phyloP scores from a whole-genome alignment of 176 grass and related monocot species.

The Triticum timopheevii region DNA sequence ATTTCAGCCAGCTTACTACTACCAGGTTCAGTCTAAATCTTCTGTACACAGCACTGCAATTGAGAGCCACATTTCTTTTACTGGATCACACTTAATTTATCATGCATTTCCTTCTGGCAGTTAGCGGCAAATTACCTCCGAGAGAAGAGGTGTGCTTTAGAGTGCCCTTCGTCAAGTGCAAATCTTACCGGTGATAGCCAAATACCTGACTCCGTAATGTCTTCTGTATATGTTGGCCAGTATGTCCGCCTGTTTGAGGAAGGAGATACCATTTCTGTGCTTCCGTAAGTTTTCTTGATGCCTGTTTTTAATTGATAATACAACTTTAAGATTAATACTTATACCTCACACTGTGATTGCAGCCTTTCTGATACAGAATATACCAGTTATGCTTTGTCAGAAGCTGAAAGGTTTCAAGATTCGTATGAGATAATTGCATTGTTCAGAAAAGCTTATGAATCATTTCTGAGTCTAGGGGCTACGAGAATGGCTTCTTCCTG shows the following conservation, averaged over 20 bases:
- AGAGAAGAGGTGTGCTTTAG: constrained; percentile 88
- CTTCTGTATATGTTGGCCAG: constrained; percentile 84
- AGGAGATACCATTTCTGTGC: constrained; percentile 75
- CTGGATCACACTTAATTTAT: constrained; percentile 39
- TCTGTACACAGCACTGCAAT: constrained; percentile 11
- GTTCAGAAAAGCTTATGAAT: constrained; percentile 97
- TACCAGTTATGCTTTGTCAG: constrained; percentile 74
- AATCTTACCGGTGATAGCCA: constrained; percentile 54
- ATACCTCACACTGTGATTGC: constrained; percentile 49
- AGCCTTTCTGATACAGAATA: constrained; percentile 97
- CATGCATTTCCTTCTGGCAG: constrained; percentile 50
- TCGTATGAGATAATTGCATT: constrained; percentile 96
- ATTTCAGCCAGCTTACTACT: constrained; percentile 97
- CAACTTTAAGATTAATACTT: constrained; percentile 40
- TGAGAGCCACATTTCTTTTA: constrained; percentile 26
- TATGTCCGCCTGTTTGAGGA: constrained; percentile 89
- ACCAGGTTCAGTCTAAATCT: constrained; percentile 62
- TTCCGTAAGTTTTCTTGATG: constrained; percentile 67
- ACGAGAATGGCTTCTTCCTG: constrained; percentile 73
- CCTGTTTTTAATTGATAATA: neutral
- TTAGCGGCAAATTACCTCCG: constrained; percentile 91
- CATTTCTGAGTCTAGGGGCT: constrained; percentile 67
- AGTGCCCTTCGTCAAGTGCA: constrained; percentile 41
- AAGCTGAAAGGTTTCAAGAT: constrained; percentile 98
- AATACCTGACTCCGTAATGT: constrained; percentile 84